These are phyloP conservation scores for Ottelia alismoides DNA, from an alignment of 106 monocot genomes.

Conservation along the genomic window DNA sequence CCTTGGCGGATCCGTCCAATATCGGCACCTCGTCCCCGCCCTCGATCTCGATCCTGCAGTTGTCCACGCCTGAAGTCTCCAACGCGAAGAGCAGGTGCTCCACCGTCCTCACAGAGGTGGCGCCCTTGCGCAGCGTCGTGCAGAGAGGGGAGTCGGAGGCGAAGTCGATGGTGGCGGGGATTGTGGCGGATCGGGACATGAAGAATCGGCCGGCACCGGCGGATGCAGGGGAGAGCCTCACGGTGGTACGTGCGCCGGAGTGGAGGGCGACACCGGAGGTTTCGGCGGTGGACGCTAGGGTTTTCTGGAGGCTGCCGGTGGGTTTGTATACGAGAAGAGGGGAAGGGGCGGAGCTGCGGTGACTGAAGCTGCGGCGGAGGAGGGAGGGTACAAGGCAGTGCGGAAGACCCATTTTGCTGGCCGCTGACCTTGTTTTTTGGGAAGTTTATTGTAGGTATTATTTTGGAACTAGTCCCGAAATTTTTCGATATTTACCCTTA, in stretches of 20 bases:
- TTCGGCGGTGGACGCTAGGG: constrained; percentile 29
- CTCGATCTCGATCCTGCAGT: constrained; percentile 60
- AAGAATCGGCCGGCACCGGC: constrained; percentile 92
- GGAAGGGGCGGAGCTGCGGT: neutral
- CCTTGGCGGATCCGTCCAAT: constrained; percentile 88
- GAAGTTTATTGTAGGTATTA: too few species aligned
- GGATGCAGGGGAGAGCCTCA: constrained; percentile 46
- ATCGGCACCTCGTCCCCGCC: constrained; percentile 94
- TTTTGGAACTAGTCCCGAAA: too few species aligned
- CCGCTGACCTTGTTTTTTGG: too few species aligned
- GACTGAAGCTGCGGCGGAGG: too few species aligned
- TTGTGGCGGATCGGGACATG: constrained; percentile 15
- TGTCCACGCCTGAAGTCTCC: constrained; percentile 73
- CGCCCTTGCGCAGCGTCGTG: constrained; percentile 34
- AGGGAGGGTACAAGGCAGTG: too few species aligned
- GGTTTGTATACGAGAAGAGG: constrained; percentile 2
- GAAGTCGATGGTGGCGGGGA: constrained; percentile 48
- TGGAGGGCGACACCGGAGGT: constrained; percentile 65
- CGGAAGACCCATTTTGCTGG: too few species aligned
- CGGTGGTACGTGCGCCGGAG: constrained; percentile 42
- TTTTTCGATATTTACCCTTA: too few species aligned
- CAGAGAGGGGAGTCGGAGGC: constrained; percentile 49
- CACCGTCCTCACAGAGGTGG: constrained; percentile 51
- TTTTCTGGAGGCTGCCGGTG: constrained; percentile 61
- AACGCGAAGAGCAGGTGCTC: constrained; percentile 90